Percentiles rank a stretch among this genome's conserved stretches.
phyloP scores from a whole-genome alignment of 352 stramenopile genomes.

The Phytophthora ohioensis region DNA sequence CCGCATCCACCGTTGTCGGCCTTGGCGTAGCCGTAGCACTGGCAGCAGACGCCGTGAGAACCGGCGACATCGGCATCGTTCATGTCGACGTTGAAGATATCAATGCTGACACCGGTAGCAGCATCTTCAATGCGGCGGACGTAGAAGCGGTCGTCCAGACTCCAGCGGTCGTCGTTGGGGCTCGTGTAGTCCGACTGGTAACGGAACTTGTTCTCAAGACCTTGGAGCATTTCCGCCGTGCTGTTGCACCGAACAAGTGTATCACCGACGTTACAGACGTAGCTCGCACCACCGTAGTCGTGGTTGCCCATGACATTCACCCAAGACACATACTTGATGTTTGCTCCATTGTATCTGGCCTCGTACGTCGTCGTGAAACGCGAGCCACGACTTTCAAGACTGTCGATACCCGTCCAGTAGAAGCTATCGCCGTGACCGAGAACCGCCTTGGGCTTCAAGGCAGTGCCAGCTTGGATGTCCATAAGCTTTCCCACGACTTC shows the following conservation, averaged over 20 bases:
- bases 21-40: conserved; percentile 22
- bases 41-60: conserved; percentile 51
- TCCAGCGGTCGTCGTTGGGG: conserved; percentile 14
- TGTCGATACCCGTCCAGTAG: conserved; percentile 27
- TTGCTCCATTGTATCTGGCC: conserved; percentile 6
- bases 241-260: conserved; percentile 13
- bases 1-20: conserved; percentile 1
- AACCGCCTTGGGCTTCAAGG: conserved; percentile 47
- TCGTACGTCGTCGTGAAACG: conserved; percentile 16
- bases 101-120: conserved; percentile 44
- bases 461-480: conserved; percentile 43
- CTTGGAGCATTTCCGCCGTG: conserved; percentile 17
- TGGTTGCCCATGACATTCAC: conserved; percentile 26
- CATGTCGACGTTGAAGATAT: conserved; percentile 74
- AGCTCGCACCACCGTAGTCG: conserved; percentile 20
- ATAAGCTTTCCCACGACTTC: conserved; percentile 43
- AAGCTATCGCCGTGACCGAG: conserved; percentile 21
- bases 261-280: conserved; percentile 19
- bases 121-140: conserved; percentile 27
- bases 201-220: conserved; percentile 22
- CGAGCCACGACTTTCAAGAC: conserved; percentile 14
- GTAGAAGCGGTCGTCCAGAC: conserved; percentile 16
- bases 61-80: conserved; percentile 61
- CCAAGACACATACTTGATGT: conserved; percentile 24
- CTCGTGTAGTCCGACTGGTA: conserved; percentile 20